Conservation (phyloP, 805 yeast species). For the Candida boidinii region DNA sequence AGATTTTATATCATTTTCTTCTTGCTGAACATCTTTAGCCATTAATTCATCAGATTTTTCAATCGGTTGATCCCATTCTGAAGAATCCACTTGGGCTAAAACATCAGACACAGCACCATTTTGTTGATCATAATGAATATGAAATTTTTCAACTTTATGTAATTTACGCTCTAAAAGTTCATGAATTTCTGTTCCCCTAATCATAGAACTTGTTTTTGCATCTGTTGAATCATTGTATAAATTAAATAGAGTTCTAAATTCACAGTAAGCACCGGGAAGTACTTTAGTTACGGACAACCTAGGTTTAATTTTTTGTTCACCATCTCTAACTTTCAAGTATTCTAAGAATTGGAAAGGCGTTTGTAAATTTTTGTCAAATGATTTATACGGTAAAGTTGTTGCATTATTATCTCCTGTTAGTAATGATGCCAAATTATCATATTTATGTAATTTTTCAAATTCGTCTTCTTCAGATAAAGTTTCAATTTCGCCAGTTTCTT, state of each 20-base stretch:
- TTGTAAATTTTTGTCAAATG: conserved; percentile 8
- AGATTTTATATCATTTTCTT: too few relatives aligned
- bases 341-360: conserved; percentile 14
- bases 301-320: conserved; percentile 12
- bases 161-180: conserved; percentile 33
- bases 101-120: background rate
- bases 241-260: conserved; percentile 44
- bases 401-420: conserved; percentile 1
- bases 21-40: too few relatives aligned
- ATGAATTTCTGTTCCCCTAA: conserved; percentile 41
- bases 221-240: conserved; percentile 31
- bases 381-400: conserved; percentile 10
- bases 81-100: too few relatives aligned
- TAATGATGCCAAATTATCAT: conserved; percentile 1
- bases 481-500: too few relatives aligned
- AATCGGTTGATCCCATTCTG: too few relatives aligned
- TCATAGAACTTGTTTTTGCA: conserved; percentile 31
- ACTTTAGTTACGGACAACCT: conserved; percentile 54
- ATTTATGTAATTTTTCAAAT: conserved; percentile 1
- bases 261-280: conserved; percentile 61
- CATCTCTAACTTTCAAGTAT: background rate
- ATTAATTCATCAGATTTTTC: too few relatives aligned
- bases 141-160: conserved; percentile 30
- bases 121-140: conserved; percentile 2
- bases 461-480: too few relatives aligned